phyloP scores from a whole-genome alignment of 495 filamentous ascomycete species.

The Pseudoneurospora amorphoporcata region DNA sequence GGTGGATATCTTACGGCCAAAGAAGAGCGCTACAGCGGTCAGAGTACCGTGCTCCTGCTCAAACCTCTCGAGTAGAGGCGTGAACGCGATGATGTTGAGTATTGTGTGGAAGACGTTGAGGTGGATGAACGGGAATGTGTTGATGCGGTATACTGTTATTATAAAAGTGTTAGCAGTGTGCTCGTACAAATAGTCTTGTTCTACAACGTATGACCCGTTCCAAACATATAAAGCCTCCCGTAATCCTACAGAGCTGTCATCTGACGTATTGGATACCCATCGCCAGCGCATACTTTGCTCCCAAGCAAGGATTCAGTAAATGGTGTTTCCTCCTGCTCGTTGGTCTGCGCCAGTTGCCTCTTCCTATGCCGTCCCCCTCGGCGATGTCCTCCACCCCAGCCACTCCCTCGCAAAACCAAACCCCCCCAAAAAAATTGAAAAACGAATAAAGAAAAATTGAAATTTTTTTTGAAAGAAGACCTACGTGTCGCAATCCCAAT shows the following conservation, averaged over 20 bases:
- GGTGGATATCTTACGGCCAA: slow-evolving; percentile 58
- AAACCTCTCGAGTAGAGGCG: slow-evolving; percentile 81
- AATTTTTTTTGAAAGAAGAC: slow-evolving; percentile 21
- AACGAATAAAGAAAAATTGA: not conserved
- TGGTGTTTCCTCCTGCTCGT: not conserved
- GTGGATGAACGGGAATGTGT: slow-evolving; percentile 89
- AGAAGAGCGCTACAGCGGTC: slow-evolving; percentile 68
- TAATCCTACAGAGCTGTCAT: not conserved
- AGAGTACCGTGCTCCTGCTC: slow-evolving; percentile 92
- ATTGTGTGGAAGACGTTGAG: slow-evolving; percentile 65
- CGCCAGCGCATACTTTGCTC: not conserved
- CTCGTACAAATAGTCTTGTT: not conserved
- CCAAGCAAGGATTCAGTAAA: not conserved
- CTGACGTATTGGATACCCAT: not conserved
- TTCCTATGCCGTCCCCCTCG: not conserved
- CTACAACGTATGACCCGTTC: not conserved
- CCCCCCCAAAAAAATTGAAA: not conserved
- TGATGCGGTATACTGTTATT: slow-evolving; percentile 73
- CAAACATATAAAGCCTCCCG: not conserved
- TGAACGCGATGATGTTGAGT: slow-evolving; percentile 68
- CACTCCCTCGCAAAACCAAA: not conserved
- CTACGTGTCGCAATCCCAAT: slow-evolving; percentile 63
- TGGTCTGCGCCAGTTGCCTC: not conserved
- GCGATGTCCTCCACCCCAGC: not conserved
- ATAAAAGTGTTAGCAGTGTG: not conserved